These are phyloP conservation scores for Leptographium wingfieldii DNA, from an alignment of 2,329 filamentous ascomycete species.

Conservation along the genomic window DNA sequence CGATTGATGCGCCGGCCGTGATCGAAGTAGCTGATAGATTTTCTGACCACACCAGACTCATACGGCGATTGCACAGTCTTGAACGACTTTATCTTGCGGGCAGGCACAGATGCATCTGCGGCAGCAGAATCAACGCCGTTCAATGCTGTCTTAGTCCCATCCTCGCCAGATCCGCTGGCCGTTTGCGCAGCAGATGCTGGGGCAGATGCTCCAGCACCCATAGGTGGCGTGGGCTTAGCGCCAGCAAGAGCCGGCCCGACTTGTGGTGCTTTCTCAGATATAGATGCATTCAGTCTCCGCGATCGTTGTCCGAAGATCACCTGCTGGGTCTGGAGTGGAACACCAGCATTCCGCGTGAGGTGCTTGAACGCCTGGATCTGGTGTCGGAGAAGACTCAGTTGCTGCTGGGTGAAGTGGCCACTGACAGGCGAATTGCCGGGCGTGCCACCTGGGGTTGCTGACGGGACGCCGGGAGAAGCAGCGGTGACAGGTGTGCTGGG, in stretches of 20 bases:
- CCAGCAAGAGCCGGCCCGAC: slow-evolving; percentile 8
- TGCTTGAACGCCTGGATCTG: slow-evolving; percentile 90
- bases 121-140: slow-evolving; percentile 5
- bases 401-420: slow-evolving; percentile 62
- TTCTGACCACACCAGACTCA: slow-evolving; percentile 36
- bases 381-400: slow-evolving; percentile 63
- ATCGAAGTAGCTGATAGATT: slow-evolving; percentile 63
- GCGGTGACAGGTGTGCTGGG: slow-evolving; percentile 6
- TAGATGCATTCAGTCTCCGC: slow-evolving; percentile 43
- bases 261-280: slow-evolving; percentile 32
- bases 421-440: slow-evolving; percentile 11
- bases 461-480: slow-evolving; percentile 5
- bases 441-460: slow-evolving; percentile 18
- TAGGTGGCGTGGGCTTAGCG: background rate
- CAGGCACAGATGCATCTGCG: slow-evolving; percentile 15
- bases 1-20: slow-evolving; percentile 67
- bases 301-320: slow-evolving; percentile 66
- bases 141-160: slow-evolving; percentile 21
- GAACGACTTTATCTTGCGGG: slow-evolving; percentile 40
- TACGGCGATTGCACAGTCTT: slow-evolving; percentile 69
- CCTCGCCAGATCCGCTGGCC: slow-evolving; percentile 21
- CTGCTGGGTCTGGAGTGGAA: slow-evolving; percentile 68
- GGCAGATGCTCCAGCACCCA: slow-evolving; percentile 16
- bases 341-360: slow-evolving; percentile 72
- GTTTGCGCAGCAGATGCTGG: slow-evolving; percentile 17